Evolutionary conservation across 2,329 filamentous ascomycete genomes (phyloP), one percentile per base, ranked within the genome.

Genomic region (Aspergillus sp.): DNA sequence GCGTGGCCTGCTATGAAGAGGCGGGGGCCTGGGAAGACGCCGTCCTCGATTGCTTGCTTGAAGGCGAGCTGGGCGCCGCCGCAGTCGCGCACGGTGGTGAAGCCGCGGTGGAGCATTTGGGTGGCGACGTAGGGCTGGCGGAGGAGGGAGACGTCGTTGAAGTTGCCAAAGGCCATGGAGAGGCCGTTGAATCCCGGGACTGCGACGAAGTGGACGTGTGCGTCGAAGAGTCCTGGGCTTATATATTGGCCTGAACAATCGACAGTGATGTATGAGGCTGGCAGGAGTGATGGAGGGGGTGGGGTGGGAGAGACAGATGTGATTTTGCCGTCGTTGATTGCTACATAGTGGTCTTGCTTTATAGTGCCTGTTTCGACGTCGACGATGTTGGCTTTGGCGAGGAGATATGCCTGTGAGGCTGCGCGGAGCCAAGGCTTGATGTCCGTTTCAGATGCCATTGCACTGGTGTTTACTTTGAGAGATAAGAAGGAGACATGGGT

Each of bases 11-110:
- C 75, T 26, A 84, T 82, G 67, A 85, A 84, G 3, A 86, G 66
- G 11, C 83, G 70, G 0, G 84, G 85, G 0, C 83, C 84, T 1
- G 79, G 78, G 39, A 83, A 77, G 0, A 85, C 75, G 2, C 79
- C 78, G n/a, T 87, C 82, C 1, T 74, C 77, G 15, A 86, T 75
- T 1, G 84, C 83, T 62, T 86, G 61, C 36, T 69, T 69, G 32
- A 87, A 71, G 1, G 83, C 81, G 0, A 81, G 68, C 0, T 75
- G 74, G 1, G 84, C 83, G 4, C 85, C 85, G 0, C 83, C 84
- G 34, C 80, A 83, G 64, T 87, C 84, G 3, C 85, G 78, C 3
- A 83, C 76, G 2, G 76, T 81, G 1, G 85, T 87, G 70, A 86
- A 87, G 1, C 85, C 84, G 17, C 83, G 77, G 41, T 71, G 68